These are phyloP conservation scores for Colletotrichum lentis DNA, from an alignment of 2,329 filamentous ascomycete species.

Conservation along the genomic window DNA sequence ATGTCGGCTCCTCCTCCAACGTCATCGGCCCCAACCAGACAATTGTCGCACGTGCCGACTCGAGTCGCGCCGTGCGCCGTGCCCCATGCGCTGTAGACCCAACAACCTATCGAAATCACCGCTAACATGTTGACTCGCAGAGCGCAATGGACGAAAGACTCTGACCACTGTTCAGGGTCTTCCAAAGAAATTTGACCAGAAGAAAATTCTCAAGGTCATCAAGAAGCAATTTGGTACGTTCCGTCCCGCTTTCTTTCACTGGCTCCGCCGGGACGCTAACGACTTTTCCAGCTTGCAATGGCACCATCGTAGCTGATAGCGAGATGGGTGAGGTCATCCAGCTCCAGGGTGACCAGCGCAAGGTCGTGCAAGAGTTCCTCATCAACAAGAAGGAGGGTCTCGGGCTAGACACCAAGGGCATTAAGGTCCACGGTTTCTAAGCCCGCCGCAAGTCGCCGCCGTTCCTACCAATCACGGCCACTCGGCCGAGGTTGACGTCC, in stretches of 20 bases:
- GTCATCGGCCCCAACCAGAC: not conserved
- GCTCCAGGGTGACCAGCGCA: slow-evolving; percentile 98
- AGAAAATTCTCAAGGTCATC: slow-evolving; percentile 99
- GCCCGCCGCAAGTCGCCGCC: slow-evolving; percentile 51
- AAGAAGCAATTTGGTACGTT: slow-evolving; percentile 96
- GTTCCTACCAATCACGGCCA: slow-evolving; percentile 42
- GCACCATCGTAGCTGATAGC: slow-evolving; percentile 94
- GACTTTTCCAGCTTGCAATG: slow-evolving; percentile 85
- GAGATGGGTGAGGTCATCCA: slow-evolving; percentile 99
- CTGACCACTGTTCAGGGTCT: slow-evolving; percentile 99
- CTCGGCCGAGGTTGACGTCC: slow-evolving; percentile 30
- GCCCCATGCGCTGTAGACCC: not conserved
- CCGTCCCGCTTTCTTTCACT: not conserved
- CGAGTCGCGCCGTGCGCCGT: slow-evolving; percentile 3
- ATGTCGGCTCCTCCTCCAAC: slow-evolving; percentile 53
- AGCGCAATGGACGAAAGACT: slow-evolving; percentile 99
- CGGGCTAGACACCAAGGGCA: slow-evolving; percentile 93
- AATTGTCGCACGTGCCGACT: slow-evolving; percentile 33
- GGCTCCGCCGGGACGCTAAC: slow-evolving; percentile 24
- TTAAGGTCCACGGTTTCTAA: slow-evolving; percentile 77
- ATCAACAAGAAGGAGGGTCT: slow-evolving; percentile 94
- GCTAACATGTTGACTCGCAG: slow-evolving; percentile 63
- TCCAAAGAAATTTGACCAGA: slow-evolving; percentile 98
- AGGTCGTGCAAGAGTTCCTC: slow-evolving; percentile 98
- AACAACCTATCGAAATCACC: not conserved